phyloP scores from a whole-genome alignment of 768 basidiomycete genomes.

The Amanita inopinata region DNA sequence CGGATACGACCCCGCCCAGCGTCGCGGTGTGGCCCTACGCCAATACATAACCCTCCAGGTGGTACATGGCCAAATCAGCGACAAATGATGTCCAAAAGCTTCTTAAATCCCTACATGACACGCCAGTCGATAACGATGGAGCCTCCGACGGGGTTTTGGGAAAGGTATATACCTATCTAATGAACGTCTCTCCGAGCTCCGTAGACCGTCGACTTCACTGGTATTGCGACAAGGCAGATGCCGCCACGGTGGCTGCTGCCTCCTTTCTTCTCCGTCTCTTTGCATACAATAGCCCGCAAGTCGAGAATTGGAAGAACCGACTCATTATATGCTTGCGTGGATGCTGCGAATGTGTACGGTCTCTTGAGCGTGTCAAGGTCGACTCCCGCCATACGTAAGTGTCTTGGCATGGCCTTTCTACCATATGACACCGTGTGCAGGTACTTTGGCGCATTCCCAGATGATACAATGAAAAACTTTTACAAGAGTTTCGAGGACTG shows the following conservation, averaged over 20 bases:
- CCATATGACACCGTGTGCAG: constrained; percentile 25
- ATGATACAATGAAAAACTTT: constrained; percentile 43
- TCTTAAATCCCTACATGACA: constrained; percentile 48
- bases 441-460: constrained; percentile 62
- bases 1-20: too few species aligned
- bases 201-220: constrained; percentile 49
- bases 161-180: constrained; percentile 43
- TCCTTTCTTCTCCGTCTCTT: constrained; percentile 76
- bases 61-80: constrained; percentile 2
- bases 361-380: constrained; percentile 53
- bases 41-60: background rate
- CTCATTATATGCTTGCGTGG: constrained; percentile 44
- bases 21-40: background rate
- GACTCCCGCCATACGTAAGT: constrained; percentile 67
- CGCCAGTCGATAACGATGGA: constrained; percentile 42
- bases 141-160: constrained; percentile 40
- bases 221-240: constrained; percentile 64
- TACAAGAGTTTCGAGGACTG: constrained; percentile 55
- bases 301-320: constrained; percentile 53
- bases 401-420: background rate
- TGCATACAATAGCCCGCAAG: constrained; percentile 57
- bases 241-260: constrained; percentile 53
- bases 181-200: constrained; percentile 30
- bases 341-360: constrained; percentile 66
- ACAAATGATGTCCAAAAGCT: constrained; percentile 30